These are phyloP conservation scores for Rutidosis leptorrhynchoides DNA, from an alignment of 129 eudicot genomes.

Conservation along the genomic window DNA sequence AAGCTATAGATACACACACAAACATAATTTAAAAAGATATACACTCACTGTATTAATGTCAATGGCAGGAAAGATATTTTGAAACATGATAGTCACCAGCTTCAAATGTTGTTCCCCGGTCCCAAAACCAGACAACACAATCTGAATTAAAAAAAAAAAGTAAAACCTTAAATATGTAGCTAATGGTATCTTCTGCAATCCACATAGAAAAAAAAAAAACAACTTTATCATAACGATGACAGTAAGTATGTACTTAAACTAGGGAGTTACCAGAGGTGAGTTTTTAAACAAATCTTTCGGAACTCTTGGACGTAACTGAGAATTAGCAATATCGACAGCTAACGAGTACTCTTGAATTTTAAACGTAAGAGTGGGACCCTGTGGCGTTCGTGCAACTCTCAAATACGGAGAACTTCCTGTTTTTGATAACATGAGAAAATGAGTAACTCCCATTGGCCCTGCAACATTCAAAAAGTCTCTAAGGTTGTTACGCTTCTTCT, in stretches of 20 bases:
- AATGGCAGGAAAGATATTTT: constrained; percentile 89
- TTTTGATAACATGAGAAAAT: constrained; percentile 90
- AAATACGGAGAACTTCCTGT: constrained; percentile 69
- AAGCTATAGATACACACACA: neutral
- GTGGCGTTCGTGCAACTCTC: constrained; percentile 94
- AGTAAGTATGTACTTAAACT: neutral
- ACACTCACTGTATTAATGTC: constrained; percentile 87
- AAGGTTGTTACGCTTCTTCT: constrained; percentile 83
- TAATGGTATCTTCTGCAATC: neutral
- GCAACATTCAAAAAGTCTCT: constrained; percentile 90
- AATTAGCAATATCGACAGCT: constrained; percentile 74
- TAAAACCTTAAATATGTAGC: neutral
- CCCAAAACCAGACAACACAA: constrained; percentile 94
- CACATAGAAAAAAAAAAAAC: neutral
- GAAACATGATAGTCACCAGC: constrained; percentile 86
- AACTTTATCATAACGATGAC: neutral
- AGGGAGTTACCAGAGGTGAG: constrained; percentile 71
- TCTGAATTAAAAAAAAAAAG: constrained; percentile 40
- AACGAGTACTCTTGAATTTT: constrained; percentile 80
- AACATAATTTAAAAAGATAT: neutral
- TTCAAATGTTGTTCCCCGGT: constrained; percentile 83
- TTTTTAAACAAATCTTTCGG: constrained; percentile 80
- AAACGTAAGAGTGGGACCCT: constrained; percentile 92
- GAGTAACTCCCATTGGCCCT: constrained; percentile 98
- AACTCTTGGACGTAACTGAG: constrained; percentile 87